A percentile compares a stretch with the other conserved stretches of the same genome.
These are phyloP conservation scores for Tetrahymena thermophila DNA, from an alignment of 73 alveolate genomes.

Conservation along the genomic window DNA sequence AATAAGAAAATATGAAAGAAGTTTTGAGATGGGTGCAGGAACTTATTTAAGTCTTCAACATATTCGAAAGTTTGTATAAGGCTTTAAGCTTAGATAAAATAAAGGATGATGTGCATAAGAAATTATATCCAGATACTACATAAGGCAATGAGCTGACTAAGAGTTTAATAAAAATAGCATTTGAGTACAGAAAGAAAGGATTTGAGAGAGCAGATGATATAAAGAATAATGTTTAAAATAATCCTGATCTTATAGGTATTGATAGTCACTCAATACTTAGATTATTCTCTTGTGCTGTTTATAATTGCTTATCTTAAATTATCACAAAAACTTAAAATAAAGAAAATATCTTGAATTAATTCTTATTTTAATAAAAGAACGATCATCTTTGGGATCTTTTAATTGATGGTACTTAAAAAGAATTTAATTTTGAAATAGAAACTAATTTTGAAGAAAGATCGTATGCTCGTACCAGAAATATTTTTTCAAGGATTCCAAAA, in stretches of 20 bases:
- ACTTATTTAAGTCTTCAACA: slow-evolving; percentile 60
- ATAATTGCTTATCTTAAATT: slow-evolving; percentile 69
- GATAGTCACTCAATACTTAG: slow-evolving; percentile 50
- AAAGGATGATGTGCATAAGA: slow-evolving; percentile 71
- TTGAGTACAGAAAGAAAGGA: slow-evolving; percentile 68
- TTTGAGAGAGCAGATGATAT: slow-evolving; percentile 61
- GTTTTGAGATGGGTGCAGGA: slow-evolving; percentile 4
- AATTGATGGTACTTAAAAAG: slow-evolving; percentile 57
- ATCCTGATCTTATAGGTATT: not conserved
- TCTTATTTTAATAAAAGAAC: slow-evolving; percentile 69
- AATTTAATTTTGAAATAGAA: slow-evolving; percentile 84
- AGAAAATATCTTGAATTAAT: slow-evolving; percentile 78
- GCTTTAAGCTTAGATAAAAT: slow-evolving; percentile 55
- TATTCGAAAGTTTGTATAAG: slow-evolving; percentile 69
- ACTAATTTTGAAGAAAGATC: slow-evolving; percentile 69
- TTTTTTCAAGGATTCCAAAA: not conserved
- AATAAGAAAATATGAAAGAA: not conserved
- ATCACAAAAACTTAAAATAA: slow-evolving; percentile 85
- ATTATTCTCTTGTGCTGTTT: slow-evolving; percentile 70
- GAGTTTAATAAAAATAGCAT: slow-evolving; percentile 64
- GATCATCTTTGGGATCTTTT: slow-evolving; percentile 66
- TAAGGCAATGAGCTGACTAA: slow-evolving; percentile 92
- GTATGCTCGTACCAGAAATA: not conserved
- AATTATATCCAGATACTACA: slow-evolving; percentile 63
- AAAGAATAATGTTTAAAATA: slow-evolving; percentile 32